Evolutionary conservation across 2,329 filamentous ascomycete genomes (phyloP), one percentile per base, ranked within the genome.

Genomic region (Diaporthe vaccinii): DNA sequence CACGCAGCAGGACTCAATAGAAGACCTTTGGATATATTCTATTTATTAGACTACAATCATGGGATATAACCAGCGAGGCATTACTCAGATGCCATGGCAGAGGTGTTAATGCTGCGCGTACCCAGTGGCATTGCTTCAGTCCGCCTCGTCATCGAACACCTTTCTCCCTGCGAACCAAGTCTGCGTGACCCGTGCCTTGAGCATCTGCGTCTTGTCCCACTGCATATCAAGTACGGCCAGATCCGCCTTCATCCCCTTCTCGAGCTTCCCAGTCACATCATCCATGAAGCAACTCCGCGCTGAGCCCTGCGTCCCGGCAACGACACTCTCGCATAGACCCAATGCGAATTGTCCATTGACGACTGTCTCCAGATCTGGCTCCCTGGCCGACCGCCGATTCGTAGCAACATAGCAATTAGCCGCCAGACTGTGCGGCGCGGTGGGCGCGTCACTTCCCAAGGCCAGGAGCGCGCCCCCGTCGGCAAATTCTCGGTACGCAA

Each of bases 401-500:
- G 90, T 89, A 0, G 89, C 91, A 4, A 91, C 86, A 79, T 92
- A 92, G 8, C 91, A 77, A 75, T 92, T 92, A 3, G 84, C 85
- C 58, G 91, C 82, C 10, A 90, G 86, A 1, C 84, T 79, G 78
- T 90, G 87, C 2, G 89, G 89, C 1, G 91, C 90, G 0, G 91
- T 92, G 0, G 91, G 91, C 0, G 89, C 86, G 77, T 93, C 91
- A 3, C 87, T 89, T 0, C 91, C 91, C 15, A 93, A 85, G 0
- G 91, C 90, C 0, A 93, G 80, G 1, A 84, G 80, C 0, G 90
- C 89, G 1, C 90, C 90, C 0, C 84, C 84, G 58, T 89, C 87
- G 2, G 86, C 85, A 77, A 93, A 91, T 62, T 93, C 91, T 57
- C 87, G 86, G 81, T 93, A 93, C 0, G 91, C 89, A 78, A 93